These are phyloP conservation scores for Talaromyces liani DNA, from an alignment of 495 filamentous ascomycete species.

Conservation along the genomic window DNA sequence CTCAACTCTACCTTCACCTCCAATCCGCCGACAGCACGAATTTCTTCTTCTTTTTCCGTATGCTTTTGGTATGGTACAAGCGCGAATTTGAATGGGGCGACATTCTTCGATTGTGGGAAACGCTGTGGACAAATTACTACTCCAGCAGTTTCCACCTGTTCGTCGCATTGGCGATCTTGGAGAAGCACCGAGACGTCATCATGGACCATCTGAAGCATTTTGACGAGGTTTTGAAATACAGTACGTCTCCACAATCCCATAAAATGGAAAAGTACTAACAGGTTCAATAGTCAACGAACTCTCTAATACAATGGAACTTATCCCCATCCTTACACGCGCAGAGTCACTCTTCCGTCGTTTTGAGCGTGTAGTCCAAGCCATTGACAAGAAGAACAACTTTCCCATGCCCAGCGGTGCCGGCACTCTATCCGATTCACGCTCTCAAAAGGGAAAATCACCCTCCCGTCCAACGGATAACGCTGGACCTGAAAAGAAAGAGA, in stretches of 20 bases:
- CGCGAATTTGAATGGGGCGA: conserved; percentile 89
- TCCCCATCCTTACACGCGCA: conserved; percentile 74
- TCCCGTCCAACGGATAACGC: neutral
- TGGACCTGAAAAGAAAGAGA: conserved; percentile 20
- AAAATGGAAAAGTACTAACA: neutral
- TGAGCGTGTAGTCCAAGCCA: conserved; percentile 74
- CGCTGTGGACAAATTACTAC: conserved; percentile 87
- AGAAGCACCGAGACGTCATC: conserved; percentile 89
- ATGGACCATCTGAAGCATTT: conserved; percentile 93
- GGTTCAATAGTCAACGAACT: conserved; percentile 74
- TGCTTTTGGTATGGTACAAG: conserved; percentile 98
- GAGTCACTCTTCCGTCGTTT: conserved; percentile 85
- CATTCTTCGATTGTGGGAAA: conserved; percentile 84
- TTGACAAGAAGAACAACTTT: conserved; percentile 80
- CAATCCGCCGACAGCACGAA: conserved; percentile 89
- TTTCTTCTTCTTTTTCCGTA: conserved; percentile 99
- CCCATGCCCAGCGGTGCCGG: conserved; percentile 47
- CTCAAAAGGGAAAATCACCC: conserved; percentile 11
- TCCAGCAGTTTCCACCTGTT: conserved; percentile 90
- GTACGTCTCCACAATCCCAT: conserved; percentile 38
- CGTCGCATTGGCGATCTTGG: conserved; percentile 87
- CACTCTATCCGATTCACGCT: conserved; percentile 10
- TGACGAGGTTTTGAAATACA: conserved; percentile 95
- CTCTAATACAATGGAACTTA: conserved; percentile 83
- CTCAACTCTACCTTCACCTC: conserved; percentile 84